Conservation (phyloP, 2,329 filamentous ascomycete genomes). For the Pseudogymnoascus sp. region DNA sequence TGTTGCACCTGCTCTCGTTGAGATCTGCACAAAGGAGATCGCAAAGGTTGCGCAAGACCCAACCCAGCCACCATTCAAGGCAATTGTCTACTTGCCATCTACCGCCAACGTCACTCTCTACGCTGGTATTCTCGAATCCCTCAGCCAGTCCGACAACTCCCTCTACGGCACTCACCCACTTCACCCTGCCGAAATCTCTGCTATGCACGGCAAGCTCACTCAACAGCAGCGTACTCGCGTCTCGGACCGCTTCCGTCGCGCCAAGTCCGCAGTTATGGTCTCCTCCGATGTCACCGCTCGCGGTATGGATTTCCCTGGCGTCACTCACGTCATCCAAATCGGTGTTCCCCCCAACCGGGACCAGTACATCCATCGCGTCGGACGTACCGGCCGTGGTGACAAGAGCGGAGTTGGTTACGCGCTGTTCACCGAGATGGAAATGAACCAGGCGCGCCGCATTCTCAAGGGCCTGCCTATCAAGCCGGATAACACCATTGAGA, state of each 20-base stretch:
- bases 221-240: slow-evolving; percentile 63
- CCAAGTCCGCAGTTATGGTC: slow-evolving; percentile 58
- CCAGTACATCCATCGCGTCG: slow-evolving; percentile 70
- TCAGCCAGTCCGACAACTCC: slow-evolving; percentile 16
- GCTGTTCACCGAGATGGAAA: slow-evolving; percentile 21
- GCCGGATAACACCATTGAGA: slow-evolving; percentile 21
- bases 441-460: slow-evolving; percentile 18
- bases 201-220: slow-evolving; percentile 73
- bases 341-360: slow-evolving; percentile 58
- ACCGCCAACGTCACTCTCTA: slow-evolving; percentile 65
- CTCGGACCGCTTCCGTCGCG: slow-evolving; percentile 63
- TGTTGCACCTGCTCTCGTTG: slow-evolving; percentile 62
- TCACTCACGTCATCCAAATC: slow-evolving; percentile 70
- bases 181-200: slow-evolving; percentile 22
- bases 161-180: slow-evolving; percentile 22
- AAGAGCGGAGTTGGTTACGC: slow-evolving; percentile 58
- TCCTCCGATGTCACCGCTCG: slow-evolving; percentile 76
- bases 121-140: slow-evolving; percentile 43
- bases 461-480: slow-evolving; percentile 26
- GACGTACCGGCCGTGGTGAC: slow-evolving; percentile 68
- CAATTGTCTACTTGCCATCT: slow-evolving; percentile 82
- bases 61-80: slow-evolving; percentile 60
- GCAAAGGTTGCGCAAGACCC: slow-evolving; percentile 14
- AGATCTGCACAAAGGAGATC: slow-evolving; percentile 37
- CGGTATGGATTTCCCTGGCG: slow-evolving; percentile 77